Conservation (phyloP, 371 early-diverging fungal genomes). For the Mortierella sp. region DNA sequence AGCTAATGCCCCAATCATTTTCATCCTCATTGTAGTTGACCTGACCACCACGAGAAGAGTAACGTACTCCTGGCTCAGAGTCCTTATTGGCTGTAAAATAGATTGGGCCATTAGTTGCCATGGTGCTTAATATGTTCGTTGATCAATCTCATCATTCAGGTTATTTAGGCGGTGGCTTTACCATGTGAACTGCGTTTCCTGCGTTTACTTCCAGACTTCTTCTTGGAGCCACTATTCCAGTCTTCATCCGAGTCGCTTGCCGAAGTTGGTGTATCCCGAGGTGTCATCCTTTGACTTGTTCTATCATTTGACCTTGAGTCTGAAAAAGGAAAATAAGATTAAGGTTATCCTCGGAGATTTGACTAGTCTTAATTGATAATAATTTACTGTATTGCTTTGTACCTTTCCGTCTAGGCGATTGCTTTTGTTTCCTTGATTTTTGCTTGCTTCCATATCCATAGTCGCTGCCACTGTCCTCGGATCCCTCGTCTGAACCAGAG, state of each 20-base stretch:
- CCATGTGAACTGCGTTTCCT: slow-evolving; percentile 23
- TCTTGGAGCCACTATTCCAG: slow-evolving; percentile 42
- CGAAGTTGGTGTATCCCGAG: slow-evolving; percentile 43
- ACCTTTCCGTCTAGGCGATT: slow-evolving; percentile 43
- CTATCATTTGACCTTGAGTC: slow-evolving; percentile 37
- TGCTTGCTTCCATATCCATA: slow-evolving; percentile 42
- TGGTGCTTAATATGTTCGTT: background rate
- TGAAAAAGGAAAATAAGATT: slow-evolving; percentile 9
- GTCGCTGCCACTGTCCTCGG: slow-evolving; percentile 55
- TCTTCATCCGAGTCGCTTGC: slow-evolving; percentile 52
- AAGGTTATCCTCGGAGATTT: background rate
- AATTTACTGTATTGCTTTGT: background rate
- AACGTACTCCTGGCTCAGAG: slow-evolving; percentile 38
- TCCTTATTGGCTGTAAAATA: slow-evolving; percentile 35
- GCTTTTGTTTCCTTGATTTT: slow-evolving; percentile 22
- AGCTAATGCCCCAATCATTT: slow-evolving; percentile 55
- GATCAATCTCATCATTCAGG: background rate
- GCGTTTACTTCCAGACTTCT: slow-evolving; percentile 20
- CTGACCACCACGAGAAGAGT: slow-evolving; percentile 52
- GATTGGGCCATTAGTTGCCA: background rate
- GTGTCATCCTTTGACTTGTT: slow-evolving; percentile 27
- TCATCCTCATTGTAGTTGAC: slow-evolving; percentile 58
- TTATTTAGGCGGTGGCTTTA: background rate
- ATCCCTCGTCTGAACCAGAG: slow-evolving; percentile 36
- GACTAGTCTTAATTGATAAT: background rate